Percentiles rank a stretch among this genome's conserved stretches.
Conservation (phyloP, 2,329 filamentous ascomycete genomes). For the Trichophyton simii region DNA sequence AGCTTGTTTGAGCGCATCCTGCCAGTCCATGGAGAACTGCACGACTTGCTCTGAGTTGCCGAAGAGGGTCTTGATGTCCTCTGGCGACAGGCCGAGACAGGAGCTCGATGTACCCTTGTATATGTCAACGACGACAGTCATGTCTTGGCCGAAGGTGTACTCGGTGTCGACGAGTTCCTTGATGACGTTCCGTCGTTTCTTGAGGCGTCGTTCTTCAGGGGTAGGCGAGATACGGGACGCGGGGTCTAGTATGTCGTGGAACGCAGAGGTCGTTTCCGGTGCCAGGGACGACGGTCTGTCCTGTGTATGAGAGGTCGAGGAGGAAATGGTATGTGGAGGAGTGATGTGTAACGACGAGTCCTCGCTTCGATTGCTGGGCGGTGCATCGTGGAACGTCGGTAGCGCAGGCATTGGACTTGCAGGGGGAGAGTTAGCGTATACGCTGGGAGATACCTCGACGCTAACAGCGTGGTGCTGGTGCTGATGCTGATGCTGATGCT, state of each 20-base stretch:
- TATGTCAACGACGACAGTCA: slow-evolving; percentile 95
- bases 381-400: slow-evolving; percentile 15
- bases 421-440: slow-evolving; percentile 15
- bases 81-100: slow-evolving; percentile 63
- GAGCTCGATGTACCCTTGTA: slow-evolving; percentile 87
- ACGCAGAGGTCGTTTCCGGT: background rate
- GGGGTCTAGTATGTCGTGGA: slow-evolving; percentile 14
- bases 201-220: slow-evolving; percentile 45
- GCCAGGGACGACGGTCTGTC: background rate
- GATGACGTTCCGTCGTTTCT: slow-evolving; percentile 69
- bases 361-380: slow-evolving; percentile 23
- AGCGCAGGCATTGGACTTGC: slow-evolving; percentile 10
- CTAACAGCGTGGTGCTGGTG: slow-evolving; percentile 3
- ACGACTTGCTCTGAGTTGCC: slow-evolving; percentile 87
- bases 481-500: slow-evolving; percentile 10
- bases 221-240: slow-evolving; percentile 21
- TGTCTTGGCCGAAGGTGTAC: slow-evolving; percentile 77
- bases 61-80: slow-evolving; percentile 83
- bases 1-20: slow-evolving; percentile 67
- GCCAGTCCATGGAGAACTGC: slow-evolving; percentile 67
- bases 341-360: slow-evolving; percentile 25
- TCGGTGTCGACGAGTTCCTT: slow-evolving; percentile 92
- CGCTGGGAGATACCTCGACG: slow-evolving; percentile 15
- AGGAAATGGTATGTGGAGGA: slow-evolving; percentile 23
- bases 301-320: slow-evolving; percentile 18